Conservation (phyloP, 2,329 filamentous ascomycete species). For the Diaporthe helianthi region DNA sequence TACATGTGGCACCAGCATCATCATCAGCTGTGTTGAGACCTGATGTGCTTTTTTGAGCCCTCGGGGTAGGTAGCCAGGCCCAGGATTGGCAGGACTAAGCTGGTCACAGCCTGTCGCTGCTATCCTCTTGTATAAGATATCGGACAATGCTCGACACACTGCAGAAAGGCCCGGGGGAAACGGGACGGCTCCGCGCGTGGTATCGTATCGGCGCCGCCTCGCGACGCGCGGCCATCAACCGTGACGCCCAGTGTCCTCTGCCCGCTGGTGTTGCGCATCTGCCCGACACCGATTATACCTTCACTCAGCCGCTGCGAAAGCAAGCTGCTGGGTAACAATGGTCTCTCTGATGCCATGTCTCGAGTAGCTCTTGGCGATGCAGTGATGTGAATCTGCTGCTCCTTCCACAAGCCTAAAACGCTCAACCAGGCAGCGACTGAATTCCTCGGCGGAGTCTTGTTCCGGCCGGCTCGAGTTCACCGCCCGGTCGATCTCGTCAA, state of each 20-base stretch:
- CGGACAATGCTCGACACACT: neutral
- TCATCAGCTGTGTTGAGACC: neutral
- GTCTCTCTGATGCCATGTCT: neutral
- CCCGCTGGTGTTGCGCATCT: neutral
- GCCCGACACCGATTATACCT: neutral
- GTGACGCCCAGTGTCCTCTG: neutral
- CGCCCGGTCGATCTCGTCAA: neutral
- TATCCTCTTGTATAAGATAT: neutral
- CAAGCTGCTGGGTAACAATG: neutral
- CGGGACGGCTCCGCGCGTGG: neutral
- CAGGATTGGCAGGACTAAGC: neutral
- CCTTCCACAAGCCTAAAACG: neutral
- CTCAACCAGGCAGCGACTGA: neutral
- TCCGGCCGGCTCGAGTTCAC: constrained; percentile 11
- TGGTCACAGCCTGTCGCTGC: neutral
- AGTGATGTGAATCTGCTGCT: neutral
- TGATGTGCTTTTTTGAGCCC: neutral
- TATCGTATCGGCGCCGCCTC: neutral
- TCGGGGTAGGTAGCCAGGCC: neutral
- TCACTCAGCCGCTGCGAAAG: too few species aligned
- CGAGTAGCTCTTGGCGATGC: neutral
- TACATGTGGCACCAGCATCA: neutral
- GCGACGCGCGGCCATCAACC: neutral
- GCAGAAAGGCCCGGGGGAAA: neutral
- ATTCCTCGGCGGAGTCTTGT: neutral